Base-by-base conservation (phyloP, 2,329 filamentous ascomycete genomes). In the Colletotrichum tofieldiae region DNA sequence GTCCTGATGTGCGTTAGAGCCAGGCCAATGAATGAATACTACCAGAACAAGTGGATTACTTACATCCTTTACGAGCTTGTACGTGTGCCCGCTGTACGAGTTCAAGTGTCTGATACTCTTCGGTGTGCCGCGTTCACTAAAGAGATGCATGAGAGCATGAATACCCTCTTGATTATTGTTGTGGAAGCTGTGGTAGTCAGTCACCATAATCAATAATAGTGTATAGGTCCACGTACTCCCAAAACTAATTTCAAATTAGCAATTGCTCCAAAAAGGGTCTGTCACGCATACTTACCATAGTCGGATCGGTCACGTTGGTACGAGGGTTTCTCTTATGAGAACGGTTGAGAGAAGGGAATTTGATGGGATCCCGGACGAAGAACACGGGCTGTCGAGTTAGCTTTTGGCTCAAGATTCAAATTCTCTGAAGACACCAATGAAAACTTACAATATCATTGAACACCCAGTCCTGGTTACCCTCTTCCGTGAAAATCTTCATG, bases 401-500 rank as follows among this genome's bases (percentile, higher is more conserved):
- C 86, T 80, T 82, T 89, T 35, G 35, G 5, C 35, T 35, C 23
- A 26, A 8, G 75, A 90, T 41, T 41, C 16, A 23, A n/a, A 9
- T 8, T 35, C 52, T 18, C 23, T 7, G 23, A 56, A 5, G 20
- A 29, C 14, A 20, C 52, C 11, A 14, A 9, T 29, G 18, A 8
- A 5, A 39, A 14, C 65, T 61, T 26, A 61, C 55, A 32, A 92
- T 68, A 87, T 86, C 59, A 86, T 88, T 77, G 35, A 77, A 78
- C 2, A 78, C 77, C 71, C 77, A 78, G n/a, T 79, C 77, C 14
- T 77, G 76, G 79, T 94, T 94, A 35, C 92, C 92, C 76, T 93
- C 91, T 49, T 93, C 90, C 0, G 92, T 94, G 77, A 93, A 94
- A 78, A 83, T 79, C 71, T 81, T 78, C 18, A 78, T 78, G 3